A percentile compares a stretch with the other conserved stretches of the same genome.
Evolutionary conservation across 2,329 filamentous ascomycete genomes (phyloP).

Genomic region (Lasiodiplodia hormozganensis): DNA sequence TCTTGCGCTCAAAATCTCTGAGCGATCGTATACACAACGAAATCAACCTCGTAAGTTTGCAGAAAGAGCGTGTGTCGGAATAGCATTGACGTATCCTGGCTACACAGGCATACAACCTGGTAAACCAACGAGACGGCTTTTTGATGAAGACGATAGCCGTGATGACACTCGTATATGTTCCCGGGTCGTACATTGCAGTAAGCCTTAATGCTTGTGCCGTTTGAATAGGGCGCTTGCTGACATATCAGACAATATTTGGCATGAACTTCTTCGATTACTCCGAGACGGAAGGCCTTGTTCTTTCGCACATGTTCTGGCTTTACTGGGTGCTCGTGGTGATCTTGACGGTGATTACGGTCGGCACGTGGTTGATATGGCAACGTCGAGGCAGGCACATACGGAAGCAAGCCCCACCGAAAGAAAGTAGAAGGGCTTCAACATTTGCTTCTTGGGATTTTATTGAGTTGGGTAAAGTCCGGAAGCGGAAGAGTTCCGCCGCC

Average conservation of each 20-base stretch:
- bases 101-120: conserved; percentile 13
- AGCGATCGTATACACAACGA: conserved; percentile 13
- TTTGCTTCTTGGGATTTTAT: neutral
- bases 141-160: conserved; percentile 22
- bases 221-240: neutral
- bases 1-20: neutral
- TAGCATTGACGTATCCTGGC: neutral
- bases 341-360: conserved; percentile 3
- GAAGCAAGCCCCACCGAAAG: neutral
- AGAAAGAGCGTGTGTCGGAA: neutral
- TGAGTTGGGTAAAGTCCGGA: neutral
- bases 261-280: conserved; percentile 25
- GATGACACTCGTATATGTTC: conserved; percentile 15
- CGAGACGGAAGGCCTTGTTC: neutral
- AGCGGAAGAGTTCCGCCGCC: neutral
- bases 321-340: conserved; percentile 3
- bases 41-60: conserved; percentile 6
- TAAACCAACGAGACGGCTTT: conserved; percentile 11
- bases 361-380: conserved; percentile 19
- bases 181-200: conserved; percentile 3
- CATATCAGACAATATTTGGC: conserved; percentile 2
- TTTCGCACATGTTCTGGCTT: conserved; percentile 7
- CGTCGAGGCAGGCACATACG: neutral
- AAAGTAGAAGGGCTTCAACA: neutral
- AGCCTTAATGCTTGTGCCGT: neutral